Base-by-base conservation (phyloP, 441 rosid genomes). In the Populus tomentosa region DNA sequence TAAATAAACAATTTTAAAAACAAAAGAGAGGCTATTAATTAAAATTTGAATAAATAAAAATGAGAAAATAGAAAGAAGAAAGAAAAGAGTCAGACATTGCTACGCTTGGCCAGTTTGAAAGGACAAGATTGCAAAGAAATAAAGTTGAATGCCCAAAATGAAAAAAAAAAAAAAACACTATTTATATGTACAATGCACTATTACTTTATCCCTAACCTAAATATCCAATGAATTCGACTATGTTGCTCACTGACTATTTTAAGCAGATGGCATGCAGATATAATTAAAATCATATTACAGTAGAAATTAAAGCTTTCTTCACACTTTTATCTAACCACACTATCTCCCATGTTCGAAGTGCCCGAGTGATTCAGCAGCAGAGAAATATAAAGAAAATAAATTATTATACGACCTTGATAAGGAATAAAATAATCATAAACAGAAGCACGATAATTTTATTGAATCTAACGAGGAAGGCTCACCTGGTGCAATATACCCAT, bases 401-500 rank as follows among this genome's bases (percentile, higher is more conserved):
- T 13, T 42, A 3, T 42, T 42, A 13, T 0, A 13, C 53, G 53
- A 42, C 53, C 53, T 42, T 13, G 18, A 42, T 11, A 11, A 42
- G 53, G 53, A 42, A 42, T 42, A 70, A 1, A 16, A 28, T 61
- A 42, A 11, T 24, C 23, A 78, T 24, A 18, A 65, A 61, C 30
- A 61, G 18, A 11, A 13, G 56, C 16, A 71, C 32, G 63, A 71
- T 63, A 20, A 10, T 38, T 18, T 46, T 30, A 72, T 56, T 38
- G 20, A 23, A 74, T 23, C 13, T 13, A 13, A 46, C 56, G 18
- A 13, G 53, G 28, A 50, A 69, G 66, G 38, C 88, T 62, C 87
- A 95, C 99, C 99, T 10, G 99, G 99, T 71, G 99, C 98, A 11
- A 95, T 95, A 84, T 95, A 95, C 3, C 99, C 99, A 77, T 95